Evolutionary conservation across 2,329 filamentous ascomycete genomes (phyloP).

Genomic region (Tolypocladium amazonense): DNA sequence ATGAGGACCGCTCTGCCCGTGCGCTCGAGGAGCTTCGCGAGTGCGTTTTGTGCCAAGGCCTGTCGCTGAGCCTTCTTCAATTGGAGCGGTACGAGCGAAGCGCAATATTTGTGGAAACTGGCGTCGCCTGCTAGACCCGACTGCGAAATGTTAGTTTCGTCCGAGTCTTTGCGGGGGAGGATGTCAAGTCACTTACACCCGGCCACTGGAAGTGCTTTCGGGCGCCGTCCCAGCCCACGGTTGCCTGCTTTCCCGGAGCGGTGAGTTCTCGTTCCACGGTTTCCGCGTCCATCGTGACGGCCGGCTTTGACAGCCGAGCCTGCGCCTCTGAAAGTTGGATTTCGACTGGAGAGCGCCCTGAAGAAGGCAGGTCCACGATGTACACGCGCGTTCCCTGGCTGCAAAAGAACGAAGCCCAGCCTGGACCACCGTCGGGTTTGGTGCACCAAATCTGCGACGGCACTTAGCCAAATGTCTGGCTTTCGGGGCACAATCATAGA

Average conservation of each 20-base stretch:
- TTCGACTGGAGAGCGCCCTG: constrained; percentile 22
- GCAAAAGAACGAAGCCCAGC: constrained; percentile 36
- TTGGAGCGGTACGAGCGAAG: constrained; percentile 26
- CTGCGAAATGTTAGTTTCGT: constrained; percentile 8
- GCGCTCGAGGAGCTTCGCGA: constrained; percentile 28
- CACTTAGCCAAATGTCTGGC: not conserved
- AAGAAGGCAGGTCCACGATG: constrained; percentile 29
- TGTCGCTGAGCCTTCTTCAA: constrained; percentile 19
- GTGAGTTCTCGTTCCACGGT: constrained; percentile 22
- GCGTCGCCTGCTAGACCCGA: constrained; percentile 29
- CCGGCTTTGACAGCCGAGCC: constrained; percentile 8
- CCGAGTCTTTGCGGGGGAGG: no score
- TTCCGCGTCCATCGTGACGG: constrained; percentile 8
- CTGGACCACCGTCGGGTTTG: constrained; percentile 33
- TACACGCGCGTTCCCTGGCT: constrained; percentile 29
- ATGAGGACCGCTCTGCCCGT: constrained; percentile 33
- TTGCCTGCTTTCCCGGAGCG: constrained; percentile 10
- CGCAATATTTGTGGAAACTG: constrained; percentile 37
- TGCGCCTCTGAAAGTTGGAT: constrained; percentile 2
- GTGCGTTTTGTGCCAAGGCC: constrained; percentile 20
- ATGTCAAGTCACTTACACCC: constrained; percentile 13
- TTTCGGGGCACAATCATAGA: no score
- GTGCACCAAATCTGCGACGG: constrained; percentile 25
- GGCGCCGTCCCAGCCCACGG: constrained; percentile 13
- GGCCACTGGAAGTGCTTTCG: constrained; percentile 27